Percentiles rank a stretch among this genome's conserved stretches.
These are phyloP conservation scores for Penicillium crustosum DNA, from an alignment of 2,329 filamentous ascomycete genomes.

Conservation along the genomic window DNA sequence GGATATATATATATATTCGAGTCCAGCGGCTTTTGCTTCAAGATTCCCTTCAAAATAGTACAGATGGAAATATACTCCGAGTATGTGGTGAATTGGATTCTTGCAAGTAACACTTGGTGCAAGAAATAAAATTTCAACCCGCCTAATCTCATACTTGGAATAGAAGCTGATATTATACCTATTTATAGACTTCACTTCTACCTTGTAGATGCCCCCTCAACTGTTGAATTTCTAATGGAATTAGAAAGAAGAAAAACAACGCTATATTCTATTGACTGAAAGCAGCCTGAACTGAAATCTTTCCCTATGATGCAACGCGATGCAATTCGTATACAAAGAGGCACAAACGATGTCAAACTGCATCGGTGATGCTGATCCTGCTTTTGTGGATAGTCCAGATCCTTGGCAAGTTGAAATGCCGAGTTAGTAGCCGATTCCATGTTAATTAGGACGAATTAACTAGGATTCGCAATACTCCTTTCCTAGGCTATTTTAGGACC, in stretches of 20 bases:
- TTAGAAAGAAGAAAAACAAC: background rate
- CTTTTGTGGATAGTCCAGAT: background rate
- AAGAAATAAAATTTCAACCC: background rate
- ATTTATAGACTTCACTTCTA: background rate
- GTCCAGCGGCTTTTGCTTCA: background rate
- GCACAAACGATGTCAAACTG: background rate
- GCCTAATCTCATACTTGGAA: too few species aligned
- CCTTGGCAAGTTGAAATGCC: background rate
- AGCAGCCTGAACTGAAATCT: background rate
- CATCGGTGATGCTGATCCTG: background rate
- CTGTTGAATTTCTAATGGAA: background rate
- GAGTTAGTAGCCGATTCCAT: background rate
- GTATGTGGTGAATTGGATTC: background rate
- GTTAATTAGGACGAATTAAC: background rate
- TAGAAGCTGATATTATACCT: background rate
- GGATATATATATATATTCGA: background rate
- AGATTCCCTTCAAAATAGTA: background rate
- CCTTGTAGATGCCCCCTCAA: background rate
- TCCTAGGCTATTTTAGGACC: slow-evolving; percentile 12
- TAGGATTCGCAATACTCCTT: background rate
- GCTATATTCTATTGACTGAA: background rate
- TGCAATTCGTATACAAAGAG: background rate
- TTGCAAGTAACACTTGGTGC: background rate
- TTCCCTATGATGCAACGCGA: background rate
- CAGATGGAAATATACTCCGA: background rate